A percentile compares a stretch with the other conserved stretches of the same genome.
Conservation (phyloP, 768 basidiomycete species). For the Sutorius australiensis region DNA sequence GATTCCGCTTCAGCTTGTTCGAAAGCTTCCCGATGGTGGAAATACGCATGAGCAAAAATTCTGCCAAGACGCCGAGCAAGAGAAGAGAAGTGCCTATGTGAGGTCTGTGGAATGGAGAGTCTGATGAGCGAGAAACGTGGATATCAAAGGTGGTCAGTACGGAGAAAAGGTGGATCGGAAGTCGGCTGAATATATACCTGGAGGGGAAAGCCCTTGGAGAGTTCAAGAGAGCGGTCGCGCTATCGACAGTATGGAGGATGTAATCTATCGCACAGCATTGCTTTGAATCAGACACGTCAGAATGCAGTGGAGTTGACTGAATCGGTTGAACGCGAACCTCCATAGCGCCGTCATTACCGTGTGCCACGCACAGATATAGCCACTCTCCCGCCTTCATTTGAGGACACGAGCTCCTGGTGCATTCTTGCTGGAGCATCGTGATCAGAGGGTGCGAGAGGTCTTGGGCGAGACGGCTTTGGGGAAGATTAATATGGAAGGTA, state of each 20-base stretch:
- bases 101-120: constrained; percentile 75
- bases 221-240: constrained; percentile 87
- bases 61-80: constrained; percentile 88
- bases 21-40: constrained; percentile 89
- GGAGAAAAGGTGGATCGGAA: constrained; percentile 21
- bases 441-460: constrained; percentile 85
- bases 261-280: constrained; percentile 99
- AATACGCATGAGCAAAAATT: constrained; percentile 96
- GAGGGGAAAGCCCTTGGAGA: constrained; percentile 91
- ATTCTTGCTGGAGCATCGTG: constrained; percentile 81
- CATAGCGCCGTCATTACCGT: constrained; percentile 84
- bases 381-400: constrained; percentile 99
- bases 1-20: constrained; percentile 89
- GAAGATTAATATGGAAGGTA: neutral
- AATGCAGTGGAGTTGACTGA: constrained; percentile 2
- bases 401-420: constrained; percentile 81
- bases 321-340: constrained; percentile 49
- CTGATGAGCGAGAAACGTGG: constrained; percentile 35
- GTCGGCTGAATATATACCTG: constrained; percentile 46
- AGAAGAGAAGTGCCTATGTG: constrained; percentile 84
- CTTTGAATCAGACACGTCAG: constrained; percentile 34
- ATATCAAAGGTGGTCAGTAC: constrained; percentile 11
- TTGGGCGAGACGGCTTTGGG: constrained; percentile 73
- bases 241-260: constrained; percentile 88
- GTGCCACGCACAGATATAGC: constrained; percentile 94